Evolutionary conservation across 306 rosid species (phyloP).

Genomic region (Psophocarpus tetragonolobus): DNA sequence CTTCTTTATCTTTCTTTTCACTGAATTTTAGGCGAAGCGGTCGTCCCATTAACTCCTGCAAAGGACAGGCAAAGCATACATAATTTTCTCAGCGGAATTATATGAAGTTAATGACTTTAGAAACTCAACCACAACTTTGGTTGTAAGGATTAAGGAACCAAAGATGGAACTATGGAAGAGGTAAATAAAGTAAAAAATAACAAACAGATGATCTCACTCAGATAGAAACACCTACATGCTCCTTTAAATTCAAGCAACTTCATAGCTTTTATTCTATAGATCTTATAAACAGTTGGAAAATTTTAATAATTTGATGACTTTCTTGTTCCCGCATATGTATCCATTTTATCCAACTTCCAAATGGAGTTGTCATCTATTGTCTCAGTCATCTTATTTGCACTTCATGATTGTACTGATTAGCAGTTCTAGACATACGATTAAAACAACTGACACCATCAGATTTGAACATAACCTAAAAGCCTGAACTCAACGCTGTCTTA

Average conservation of each 20-base stretch:
- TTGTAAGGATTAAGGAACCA: constrained; percentile 5
- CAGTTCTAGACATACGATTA: constrained; percentile 11
- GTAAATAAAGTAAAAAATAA: background rate
- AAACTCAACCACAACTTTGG: background rate
- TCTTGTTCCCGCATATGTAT: background rate
- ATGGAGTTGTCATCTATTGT: background rate
- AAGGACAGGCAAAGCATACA: background rate
- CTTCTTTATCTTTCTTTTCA: constrained; percentile 50
- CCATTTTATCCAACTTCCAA: background rate
- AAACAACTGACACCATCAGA: constrained; percentile 3
- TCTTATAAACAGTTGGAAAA: background rate
- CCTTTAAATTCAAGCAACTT: background rate
- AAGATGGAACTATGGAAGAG: constrained; percentile 4
- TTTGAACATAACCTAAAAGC: background rate
- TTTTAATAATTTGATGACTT: background rate
- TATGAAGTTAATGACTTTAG: background rate
- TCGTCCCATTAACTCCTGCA: constrained; percentile 83
- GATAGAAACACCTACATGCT: background rate
- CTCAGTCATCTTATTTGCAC: constrained; percentile 7
- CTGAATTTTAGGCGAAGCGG: constrained; percentile 74
- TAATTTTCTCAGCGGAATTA: constrained; percentile 14
- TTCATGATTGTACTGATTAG: background rate
- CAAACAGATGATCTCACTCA: background rate
- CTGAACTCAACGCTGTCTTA: background rate
- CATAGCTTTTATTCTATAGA: background rate